These are phyloP conservation scores for Russula earlei DNA, from an alignment of 768 basidiomycete genomes.

Conservation along the genomic window DNA sequence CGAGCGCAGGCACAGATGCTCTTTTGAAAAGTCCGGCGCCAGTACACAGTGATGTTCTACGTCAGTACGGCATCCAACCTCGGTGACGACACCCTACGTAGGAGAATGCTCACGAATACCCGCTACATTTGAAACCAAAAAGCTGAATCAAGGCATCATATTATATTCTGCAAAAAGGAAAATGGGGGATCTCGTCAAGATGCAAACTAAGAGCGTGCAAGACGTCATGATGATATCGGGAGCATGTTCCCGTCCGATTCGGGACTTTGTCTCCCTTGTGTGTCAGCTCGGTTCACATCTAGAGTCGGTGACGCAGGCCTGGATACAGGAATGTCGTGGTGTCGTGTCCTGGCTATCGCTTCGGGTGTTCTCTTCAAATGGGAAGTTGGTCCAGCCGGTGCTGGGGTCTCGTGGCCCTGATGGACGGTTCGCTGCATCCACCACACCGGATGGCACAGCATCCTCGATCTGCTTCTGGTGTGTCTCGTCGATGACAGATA, in stretches of 20 bases:
- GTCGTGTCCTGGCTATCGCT: conserved; percentile 34
- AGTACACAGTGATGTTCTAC: conserved; percentile 40
- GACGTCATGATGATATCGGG: conserved; percentile 21
- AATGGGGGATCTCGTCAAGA: background rate
- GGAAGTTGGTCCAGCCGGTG: conserved; percentile 32
- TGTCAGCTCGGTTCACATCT: conserved; percentile 18
- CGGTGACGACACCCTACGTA: conserved; percentile 10
- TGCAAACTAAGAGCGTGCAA: background rate
- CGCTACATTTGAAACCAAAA: background rate
- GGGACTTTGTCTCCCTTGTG: conserved; percentile 25
- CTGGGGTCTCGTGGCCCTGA: conserved; percentile 24
- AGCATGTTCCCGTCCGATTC: conserved; percentile 25
- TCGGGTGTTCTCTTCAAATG: conserved; percentile 34
- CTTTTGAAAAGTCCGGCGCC: conserved; percentile 83
- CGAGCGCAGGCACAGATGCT: conserved; percentile 70
- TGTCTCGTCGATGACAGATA: conserved; percentile 62
- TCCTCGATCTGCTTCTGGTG: conserved; percentile 23
- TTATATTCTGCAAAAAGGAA: background rate
- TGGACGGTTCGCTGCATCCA: background rate
- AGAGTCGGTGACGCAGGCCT: conserved; percentile 21
- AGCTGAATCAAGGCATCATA: conserved; percentile 1
- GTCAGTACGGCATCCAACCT: conserved; percentile 54
- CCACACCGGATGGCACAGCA: background rate
- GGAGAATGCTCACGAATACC: background rate
- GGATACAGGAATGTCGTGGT: conserved; percentile 35